A percentile compares a stretch with the other conserved stretches of the same genome.
Conservation (phyloP, 208 protist genomes). For the Leishmania mexicana region DNA sequence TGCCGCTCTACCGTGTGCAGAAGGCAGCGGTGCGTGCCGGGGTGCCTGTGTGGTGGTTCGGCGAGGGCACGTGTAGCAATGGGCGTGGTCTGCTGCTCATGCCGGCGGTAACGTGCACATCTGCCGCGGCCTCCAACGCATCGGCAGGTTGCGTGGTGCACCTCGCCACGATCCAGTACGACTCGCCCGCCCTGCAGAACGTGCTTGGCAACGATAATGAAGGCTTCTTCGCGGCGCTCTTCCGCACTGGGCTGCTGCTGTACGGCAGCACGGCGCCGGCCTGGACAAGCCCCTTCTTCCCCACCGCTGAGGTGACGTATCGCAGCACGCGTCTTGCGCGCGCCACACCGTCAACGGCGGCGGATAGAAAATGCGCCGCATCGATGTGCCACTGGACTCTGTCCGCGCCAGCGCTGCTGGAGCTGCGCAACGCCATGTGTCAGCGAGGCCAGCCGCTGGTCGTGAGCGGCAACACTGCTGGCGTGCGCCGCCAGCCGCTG, state of each 20-base stretch:
- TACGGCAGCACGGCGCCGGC: constrained; percentile 59
- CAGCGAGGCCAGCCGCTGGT: constrained; percentile 32
- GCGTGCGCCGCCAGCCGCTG: constrained; percentile 44
- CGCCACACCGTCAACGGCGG: neutral
- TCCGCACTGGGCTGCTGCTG: constrained; percentile 44
- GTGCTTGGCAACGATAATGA: constrained; percentile 41
- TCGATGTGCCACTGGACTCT: constrained; percentile 20
- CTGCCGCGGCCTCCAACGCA: neutral
- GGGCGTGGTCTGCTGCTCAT: constrained; percentile 67
- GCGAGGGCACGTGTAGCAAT: constrained; percentile 76
- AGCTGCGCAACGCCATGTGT: constrained; percentile 53
- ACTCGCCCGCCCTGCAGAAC: constrained; percentile 65
- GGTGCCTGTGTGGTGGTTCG: constrained; percentile 64
- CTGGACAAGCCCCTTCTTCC: constrained; percentile 64
- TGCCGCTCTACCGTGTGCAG: constrained; percentile 37
- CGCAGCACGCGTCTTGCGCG: constrained; percentile 10
- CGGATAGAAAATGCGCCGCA: neutral
- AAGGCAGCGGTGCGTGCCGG: constrained; percentile 30
- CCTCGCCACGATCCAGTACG: constrained; percentile 51
- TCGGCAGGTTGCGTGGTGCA: constrained; percentile 31
- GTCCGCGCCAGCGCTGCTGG: constrained; percentile 15
- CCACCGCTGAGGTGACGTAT: constrained; percentile 41
- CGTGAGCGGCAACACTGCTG: constrained; percentile 19
- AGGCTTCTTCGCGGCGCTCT: constrained; percentile 34
- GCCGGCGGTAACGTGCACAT: constrained; percentile 8